Percentiles rank a stretch among this genome's conserved stretches.
These are phyloP conservation scores for Ascochyta rabiei DNA, from an alignment of 2,329 filamentous ascomycete genomes.

Conservation along the genomic window DNA sequence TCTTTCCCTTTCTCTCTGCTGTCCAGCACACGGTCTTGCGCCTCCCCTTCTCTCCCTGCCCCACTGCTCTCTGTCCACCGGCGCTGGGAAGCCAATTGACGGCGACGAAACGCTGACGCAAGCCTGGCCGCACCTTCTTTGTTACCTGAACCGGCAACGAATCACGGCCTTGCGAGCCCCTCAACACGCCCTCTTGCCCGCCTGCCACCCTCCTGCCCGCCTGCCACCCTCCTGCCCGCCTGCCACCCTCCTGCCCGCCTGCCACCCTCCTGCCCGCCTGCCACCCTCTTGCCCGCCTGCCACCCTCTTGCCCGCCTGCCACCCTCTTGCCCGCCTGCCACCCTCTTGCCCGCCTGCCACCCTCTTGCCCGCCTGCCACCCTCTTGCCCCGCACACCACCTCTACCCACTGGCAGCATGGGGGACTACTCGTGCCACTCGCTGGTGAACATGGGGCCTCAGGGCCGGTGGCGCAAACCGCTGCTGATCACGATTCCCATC, in stretches of 20 bases:
- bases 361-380: constrained; percentile 1
- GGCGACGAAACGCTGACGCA: constrained; percentile 8
- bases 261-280: too few species aligned
- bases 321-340: not conserved
- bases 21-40: constrained; percentile 5
- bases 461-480: constrained; percentile 42
- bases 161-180: constrained; percentile 1
- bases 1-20: constrained; percentile 19
- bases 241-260: constrained; percentile 5
- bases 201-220: constrained; percentile 4
- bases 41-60: constrained; percentile 1
- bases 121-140: constrained; percentile 1
- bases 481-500: constrained; percentile 42
- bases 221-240: not conserved
- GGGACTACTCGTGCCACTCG: constrained; percentile 39
- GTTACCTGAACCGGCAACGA: constrained; percentile 4
- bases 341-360: constrained; percentile 5
- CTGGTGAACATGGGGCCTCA: constrained; percentile 43
- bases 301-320: constrained; percentile 7
- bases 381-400: constrained; percentile 6
- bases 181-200: constrained; percentile 1
- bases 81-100: not conserved
- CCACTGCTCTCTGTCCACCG: not conserved
- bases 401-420: constrained; percentile 13
- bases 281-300: not conserved